Conservation (phyloP, 345 rosid species). For the Linum tenue region DNA sequence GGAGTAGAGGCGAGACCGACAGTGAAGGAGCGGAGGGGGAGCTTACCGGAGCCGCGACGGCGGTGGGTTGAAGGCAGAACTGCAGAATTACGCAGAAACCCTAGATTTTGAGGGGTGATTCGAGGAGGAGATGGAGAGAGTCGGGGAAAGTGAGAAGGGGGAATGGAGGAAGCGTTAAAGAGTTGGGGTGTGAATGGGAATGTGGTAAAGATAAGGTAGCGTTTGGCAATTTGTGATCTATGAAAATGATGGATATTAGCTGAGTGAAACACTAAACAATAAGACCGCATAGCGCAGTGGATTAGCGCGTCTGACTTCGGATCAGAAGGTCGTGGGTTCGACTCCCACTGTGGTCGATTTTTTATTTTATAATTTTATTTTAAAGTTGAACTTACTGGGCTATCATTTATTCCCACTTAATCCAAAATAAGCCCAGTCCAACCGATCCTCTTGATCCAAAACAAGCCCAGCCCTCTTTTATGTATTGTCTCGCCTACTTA, state of each 20-base stretch:
- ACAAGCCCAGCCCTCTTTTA: too few species aligned
- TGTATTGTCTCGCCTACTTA: too few species aligned
- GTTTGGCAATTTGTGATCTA: too few species aligned
- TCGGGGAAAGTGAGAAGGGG: not conserved
- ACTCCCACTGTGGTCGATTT: conserved; percentile 70
- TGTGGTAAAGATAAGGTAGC: not conserved
- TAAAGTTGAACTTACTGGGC: too few species aligned
- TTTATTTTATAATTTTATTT: too few species aligned
- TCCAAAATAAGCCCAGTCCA: too few species aligned
- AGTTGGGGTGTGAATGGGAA: not conserved
- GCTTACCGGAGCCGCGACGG: not conserved
- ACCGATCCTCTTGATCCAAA: too few species aligned
- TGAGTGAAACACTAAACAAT: too few species aligned
- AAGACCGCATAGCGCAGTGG: conserved; percentile 87
- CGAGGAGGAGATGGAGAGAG: not conserved
- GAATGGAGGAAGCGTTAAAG: not conserved
- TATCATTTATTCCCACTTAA: too few species aligned
- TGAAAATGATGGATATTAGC: too few species aligned
- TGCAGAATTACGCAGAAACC: not conserved
- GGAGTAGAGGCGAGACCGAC: not conserved
- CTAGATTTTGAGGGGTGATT: not conserved
- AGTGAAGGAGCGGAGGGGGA: not conserved
- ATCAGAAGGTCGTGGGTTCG: conserved; percentile 99
- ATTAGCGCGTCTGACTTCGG: conserved; percentile 99
- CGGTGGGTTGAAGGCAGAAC: not conserved